Base-by-base conservation (phyloP, 805 yeast species). In the Lipomyces mesembrius region DNA sequence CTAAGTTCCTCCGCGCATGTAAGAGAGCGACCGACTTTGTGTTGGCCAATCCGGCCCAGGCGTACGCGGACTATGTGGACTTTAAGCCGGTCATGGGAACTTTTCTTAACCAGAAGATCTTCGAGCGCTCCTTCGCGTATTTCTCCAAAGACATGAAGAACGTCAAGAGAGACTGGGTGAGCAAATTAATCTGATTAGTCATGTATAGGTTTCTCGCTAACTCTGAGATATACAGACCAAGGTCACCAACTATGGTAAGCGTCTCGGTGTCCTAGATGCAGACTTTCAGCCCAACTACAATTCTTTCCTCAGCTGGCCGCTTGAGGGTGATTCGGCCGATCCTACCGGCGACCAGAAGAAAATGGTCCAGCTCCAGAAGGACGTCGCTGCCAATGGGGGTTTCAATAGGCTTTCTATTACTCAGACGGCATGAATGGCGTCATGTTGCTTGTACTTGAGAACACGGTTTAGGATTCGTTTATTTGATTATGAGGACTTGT, bases 111-210 rank as follows among this genome's bases (percentile, higher is more conserved):
- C 75, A 72, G 65, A 83, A 83, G 75, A 82, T 79, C 76, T 84
- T 81, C 74, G 83, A 82, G 73, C 81, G 87, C 77, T 83, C 85
- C 66, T 84, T 79, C 75, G 87, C 87, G 37, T 84, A 84, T 78
- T 80, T 84, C 75, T 83, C 86, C 20, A 83, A 77, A 22, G 82
- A 85, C 20, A 78, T 83, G 70, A 83, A 79, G 77, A 84, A 84
- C 69, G 87, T 84, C 57, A 83, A 82, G 73, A 81, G 87, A 70
- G 87, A 84, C 76, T 84, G 87, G 87, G 59, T 56, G n/a, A 32
- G 59, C 46, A 37, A n/a, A 22, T 56, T 17, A 34, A 29, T 12
- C 17, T 53, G 20, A n/a, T 22, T 20, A 11, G 9, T 6, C 22
- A 56, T 11, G 17, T 3, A 17, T 14, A 25, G 17, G 12, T 25